Percentiles rank a stretch among this genome's conserved stretches.
Conservation (phyloP, 169 alveolate genomes). For the Eimeria brunetti region DNA sequence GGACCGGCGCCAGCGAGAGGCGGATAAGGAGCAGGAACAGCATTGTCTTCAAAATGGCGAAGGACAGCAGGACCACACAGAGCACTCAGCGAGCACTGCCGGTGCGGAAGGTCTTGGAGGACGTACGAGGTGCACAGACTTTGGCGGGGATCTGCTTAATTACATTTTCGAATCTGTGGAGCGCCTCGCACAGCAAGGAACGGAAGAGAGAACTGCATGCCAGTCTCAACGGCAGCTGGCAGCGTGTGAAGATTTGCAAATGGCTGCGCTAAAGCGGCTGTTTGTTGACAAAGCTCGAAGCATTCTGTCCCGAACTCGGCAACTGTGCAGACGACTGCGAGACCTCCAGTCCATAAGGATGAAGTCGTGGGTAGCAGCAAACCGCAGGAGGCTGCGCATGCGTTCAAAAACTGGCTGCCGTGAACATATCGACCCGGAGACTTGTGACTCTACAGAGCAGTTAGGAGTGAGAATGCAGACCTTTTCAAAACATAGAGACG, state of each 20-base stretch:
- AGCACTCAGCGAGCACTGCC: background rate
- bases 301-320: constrained; percentile 63
- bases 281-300: constrained; percentile 63
- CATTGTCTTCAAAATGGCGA: background rate
- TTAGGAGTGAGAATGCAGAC: background rate
- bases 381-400: constrained; percentile 52
- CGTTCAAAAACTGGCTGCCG: constrained; percentile 27
- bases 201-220: constrained; percentile 22
- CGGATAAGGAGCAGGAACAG: background rate
- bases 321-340: constrained; percentile 49
- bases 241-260: constrained; percentile 65
- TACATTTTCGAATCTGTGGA: constrained; percentile 43
- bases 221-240: constrained; percentile 71
- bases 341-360: constrained; percentile 3
- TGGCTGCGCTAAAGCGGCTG: constrained; percentile 72
- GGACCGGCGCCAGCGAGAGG: background rate
- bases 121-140: background rate
- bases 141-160: constrained; percentile 34
- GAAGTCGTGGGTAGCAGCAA: constrained; percentile 54
- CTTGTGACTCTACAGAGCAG: background rate
- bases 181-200: constrained; percentile 37
- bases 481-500: background rate
- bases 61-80: background rate
- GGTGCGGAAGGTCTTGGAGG: background rate
- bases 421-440: constrained; percentile 18